These are phyloP conservation scores for Lecanosticta acicola DNA, from an alignment of 2,329 filamentous ascomycete species.

Conservation along the genomic window DNA sequence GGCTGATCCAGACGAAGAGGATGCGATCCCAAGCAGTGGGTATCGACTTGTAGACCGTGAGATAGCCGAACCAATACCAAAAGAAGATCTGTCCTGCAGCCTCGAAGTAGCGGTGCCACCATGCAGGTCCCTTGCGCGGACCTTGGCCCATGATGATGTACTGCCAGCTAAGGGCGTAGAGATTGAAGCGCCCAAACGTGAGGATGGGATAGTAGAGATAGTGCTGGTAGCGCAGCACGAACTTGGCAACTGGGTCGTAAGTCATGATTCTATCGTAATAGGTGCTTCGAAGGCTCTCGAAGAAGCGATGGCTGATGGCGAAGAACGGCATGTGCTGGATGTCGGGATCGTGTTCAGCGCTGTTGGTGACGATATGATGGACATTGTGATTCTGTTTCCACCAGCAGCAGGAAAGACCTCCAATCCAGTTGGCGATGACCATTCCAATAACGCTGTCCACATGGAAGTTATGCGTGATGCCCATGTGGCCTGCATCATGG, in stretches of 20 bases:
- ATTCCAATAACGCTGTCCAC: slow-evolving; percentile 82
- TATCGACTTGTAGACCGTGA: slow-evolving; percentile 55
- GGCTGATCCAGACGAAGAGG: slow-evolving; percentile 57
- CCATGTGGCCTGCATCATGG: slow-evolving; percentile 95
- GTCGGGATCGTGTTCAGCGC: slow-evolving; percentile 90
- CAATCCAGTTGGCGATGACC: slow-evolving; percentile 80
- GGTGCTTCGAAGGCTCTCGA: slow-evolving; percentile 56
- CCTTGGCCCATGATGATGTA: slow-evolving; percentile 56
- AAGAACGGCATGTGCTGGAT: slow-evolving; percentile 72
- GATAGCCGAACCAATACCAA: slow-evolving; percentile 64
- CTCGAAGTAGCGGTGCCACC: slow-evolving; percentile 64
- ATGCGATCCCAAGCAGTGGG: slow-evolving; percentile 55
- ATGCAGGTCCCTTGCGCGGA: slow-evolving; percentile 55
- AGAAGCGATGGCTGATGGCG: slow-evolving; percentile 60
- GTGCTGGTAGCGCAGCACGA: slow-evolving; percentile 56
- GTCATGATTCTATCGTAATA: slow-evolving; percentile 62
- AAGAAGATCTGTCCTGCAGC: slow-evolving; percentile 58
- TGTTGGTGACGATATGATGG: slow-evolving; percentile 93
- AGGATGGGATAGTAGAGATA: slow-evolving; percentile 64
- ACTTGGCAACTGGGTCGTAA: slow-evolving; percentile 57
- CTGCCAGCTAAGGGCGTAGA: slow-evolving; percentile 62
- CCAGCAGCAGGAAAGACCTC: slow-evolving; percentile 87
- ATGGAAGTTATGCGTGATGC: slow-evolving; percentile 86
- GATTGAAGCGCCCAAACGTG: slow-evolving; percentile 64
- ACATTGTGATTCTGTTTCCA: slow-evolving; percentile 97